Base-by-base conservation (phyloP, 2,329 filamentous ascomycete species). In the Daldinia eschscholtzii region DNA sequence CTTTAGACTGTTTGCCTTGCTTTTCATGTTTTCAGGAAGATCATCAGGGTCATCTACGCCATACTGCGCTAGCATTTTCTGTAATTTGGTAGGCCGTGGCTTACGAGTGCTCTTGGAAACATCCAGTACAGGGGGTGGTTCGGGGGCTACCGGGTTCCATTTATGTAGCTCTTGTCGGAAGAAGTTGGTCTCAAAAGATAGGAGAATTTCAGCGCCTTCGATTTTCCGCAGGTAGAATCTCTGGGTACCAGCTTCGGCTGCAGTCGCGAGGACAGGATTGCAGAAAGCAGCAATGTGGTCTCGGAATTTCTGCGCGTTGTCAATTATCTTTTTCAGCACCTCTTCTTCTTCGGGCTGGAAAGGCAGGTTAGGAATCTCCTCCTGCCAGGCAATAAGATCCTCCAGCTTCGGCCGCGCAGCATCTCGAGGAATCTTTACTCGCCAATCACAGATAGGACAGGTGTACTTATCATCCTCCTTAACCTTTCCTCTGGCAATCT, bases 381-480 rank as follows among this genome's bases (percentile, higher is more conserved):
- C 92, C 66, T 94, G 90, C 89, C 97, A 96, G 1, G 86, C 83
- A 67, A 92, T 86, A 15, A 99, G 84, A 74, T 98, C 94, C 79
- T 99, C 96, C 0, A 99, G 85, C 80, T 98, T 98, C 0, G 96
- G 96, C 30, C 96, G 91, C 23, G 96, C 94, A 26, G 96, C 96
- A 83, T 99, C 96, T 52, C 96, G 93, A 28, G 96, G 96, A 60
- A 99, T 98, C 82, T 95, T 97, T 77, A 98, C 92, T 18, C 96
- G 91, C 89, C 94, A 98, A 79, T 99, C 96, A 79, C 96, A 99
- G 70, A 99, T 97, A 0, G 96, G 96, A 76, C 96, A 99, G 1
- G 95, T 98, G 78, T 98, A 99, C 79, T 97, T 97, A 78, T 98
- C 96, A 70, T 97, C 95, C 77, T 98, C 96, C 81, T 98, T 98